These are phyloP conservation scores for Saccharomyces hybrid DNA, from an alignment of 1,139 yeast genomes.

Conservation along the genomic window DNA sequence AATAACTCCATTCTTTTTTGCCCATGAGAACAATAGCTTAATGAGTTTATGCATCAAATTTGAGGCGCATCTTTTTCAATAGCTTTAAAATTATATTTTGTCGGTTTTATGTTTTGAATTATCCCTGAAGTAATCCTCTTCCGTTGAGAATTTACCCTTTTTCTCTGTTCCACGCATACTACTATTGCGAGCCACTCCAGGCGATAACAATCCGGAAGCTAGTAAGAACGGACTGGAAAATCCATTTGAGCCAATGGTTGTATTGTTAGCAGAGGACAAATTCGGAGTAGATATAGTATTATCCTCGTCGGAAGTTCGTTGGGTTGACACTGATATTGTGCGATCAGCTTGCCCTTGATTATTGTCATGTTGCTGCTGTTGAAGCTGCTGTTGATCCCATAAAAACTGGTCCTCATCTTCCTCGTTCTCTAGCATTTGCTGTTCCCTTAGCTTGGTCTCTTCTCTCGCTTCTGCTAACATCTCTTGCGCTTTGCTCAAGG, in stretches of 20 bases:
- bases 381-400: constrained; percentile 7
- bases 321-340: neutral
- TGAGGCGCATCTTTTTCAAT: neutral
- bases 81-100: neutral
- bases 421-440: constrained; percentile 19
- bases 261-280: constrained; percentile 4
- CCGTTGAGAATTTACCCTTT: neutral
- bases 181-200: constrained; percentile 28
- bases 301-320: constrained; percentile 5
- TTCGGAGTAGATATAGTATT: constrained; percentile 5
- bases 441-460: constrained; percentile 57
- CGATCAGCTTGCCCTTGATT: neutral
- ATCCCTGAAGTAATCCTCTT: neutral
- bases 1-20: neutral
- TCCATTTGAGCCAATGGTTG: constrained; percentile 32
- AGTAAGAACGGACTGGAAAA: constrained; percentile 55
- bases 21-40: neutral
- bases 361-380: neutral
- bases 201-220: constrained; percentile 50
- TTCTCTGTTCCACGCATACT: constrained; percentile 5
- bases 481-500: constrained; percentile 80
- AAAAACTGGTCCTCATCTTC: constrained; percentile 6
- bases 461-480: constrained; percentile 74
- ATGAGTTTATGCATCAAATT: neutral
- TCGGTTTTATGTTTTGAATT: neutral